A percentile compares a stretch with the other conserved stretches of the same genome.
These are phyloP conservation scores for Musa schizocarpa DNA, from an alignment of 176 grass and related monocot genomes.

Conservation along the genomic window DNA sequence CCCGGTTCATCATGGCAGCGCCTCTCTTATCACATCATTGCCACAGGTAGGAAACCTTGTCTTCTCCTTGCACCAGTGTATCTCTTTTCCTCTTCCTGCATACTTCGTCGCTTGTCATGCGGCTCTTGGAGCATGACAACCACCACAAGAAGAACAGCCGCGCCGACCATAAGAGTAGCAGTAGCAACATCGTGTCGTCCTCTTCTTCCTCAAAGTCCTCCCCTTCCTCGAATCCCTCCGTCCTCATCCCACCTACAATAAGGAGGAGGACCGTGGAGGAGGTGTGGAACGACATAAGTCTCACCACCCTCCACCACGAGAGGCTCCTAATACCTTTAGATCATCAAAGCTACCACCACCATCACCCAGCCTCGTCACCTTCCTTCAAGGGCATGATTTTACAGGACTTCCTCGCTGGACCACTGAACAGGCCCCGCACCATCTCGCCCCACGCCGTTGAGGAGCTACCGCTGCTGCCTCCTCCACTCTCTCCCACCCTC, in stretches of 20 bases:
- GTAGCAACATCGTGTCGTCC: not conserved
- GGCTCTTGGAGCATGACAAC: not conserved
- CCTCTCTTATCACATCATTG: not conserved
- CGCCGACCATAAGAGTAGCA: not conserved
- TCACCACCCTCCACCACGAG: conserved; percentile 2
- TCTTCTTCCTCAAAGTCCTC: not conserved
- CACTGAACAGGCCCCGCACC: not conserved
- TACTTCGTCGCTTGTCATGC: not conserved
- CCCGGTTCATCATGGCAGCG: not conserved
- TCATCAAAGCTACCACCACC: not conserved
- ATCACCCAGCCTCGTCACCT: not conserved
- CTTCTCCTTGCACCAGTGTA: not conserved
- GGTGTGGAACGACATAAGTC: not conserved
- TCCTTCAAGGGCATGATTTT: not conserved
- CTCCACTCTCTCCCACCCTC: not conserved
- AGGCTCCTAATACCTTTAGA: not conserved
- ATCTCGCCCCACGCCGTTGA: no score
- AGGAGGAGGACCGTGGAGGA: conserved; percentile 2
- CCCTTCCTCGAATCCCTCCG: not conserved
- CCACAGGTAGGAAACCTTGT: not conserved
- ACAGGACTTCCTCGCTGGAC: conserved; percentile 7
- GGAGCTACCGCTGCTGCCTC: not conserved
- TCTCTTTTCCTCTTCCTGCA: not conserved
- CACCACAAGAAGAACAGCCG: not conserved
- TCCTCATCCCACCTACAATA: not conserved